phyloP scores from a whole-genome alignment of 129 eudicot species.

The Tagetes patula region DNA sequence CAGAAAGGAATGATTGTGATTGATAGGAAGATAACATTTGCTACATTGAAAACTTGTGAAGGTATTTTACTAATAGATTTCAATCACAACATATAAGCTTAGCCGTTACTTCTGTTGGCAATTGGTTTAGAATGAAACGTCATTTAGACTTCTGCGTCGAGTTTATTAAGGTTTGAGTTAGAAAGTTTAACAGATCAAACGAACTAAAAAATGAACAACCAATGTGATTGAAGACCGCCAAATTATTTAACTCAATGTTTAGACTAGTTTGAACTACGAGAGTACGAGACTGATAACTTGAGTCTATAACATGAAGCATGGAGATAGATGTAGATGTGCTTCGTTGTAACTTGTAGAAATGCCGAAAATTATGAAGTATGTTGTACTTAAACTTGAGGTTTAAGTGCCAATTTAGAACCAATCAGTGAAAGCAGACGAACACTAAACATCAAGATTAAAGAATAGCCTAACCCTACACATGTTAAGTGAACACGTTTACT shows the following conservation, averaged over 20 bases:
- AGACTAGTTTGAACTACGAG: neutral
- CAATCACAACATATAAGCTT: neutral
- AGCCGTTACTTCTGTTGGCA: slow-evolving; percentile 6
- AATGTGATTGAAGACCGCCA: neutral
- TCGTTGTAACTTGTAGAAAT: no score
- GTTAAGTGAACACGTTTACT: neutral
- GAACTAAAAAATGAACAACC: no score
- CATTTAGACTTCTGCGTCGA: neutral
- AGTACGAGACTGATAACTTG: neutral
- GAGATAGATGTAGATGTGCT: neutral
- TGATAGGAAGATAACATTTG: slow-evolving; percentile 12
- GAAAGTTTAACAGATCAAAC: neutral
- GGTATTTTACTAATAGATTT: slow-evolving; percentile 12
- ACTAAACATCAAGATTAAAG: neutral
- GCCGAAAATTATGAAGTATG: no score
- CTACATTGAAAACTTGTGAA: slow-evolving; percentile 20
- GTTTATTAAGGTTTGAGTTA: neutral
- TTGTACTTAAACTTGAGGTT: neutral
- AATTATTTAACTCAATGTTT: neutral
- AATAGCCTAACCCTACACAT: neutral
- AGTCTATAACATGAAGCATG: neutral
- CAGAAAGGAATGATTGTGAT: slow-evolving; percentile 23
- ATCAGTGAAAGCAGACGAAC: neutral
- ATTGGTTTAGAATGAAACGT: neutral
- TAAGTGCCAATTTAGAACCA: neutral